A percentile compares a stretch with the other conserved stretches of the same genome.
These are phyloP conservation scores for Blumeria hordei DNA, from an alignment of 2,329 filamentous ascomycete species.

Conservation along the genomic window DNA sequence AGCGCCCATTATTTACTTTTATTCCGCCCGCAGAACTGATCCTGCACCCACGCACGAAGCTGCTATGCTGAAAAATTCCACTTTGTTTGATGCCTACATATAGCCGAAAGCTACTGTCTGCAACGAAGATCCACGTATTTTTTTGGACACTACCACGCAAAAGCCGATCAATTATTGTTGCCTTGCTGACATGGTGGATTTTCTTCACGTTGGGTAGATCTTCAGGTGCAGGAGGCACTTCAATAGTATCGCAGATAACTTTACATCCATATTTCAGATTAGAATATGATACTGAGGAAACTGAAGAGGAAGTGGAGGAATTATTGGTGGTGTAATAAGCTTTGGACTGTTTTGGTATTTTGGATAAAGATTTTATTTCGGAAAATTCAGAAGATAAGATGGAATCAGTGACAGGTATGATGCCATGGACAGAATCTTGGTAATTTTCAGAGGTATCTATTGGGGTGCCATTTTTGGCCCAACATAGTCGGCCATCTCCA, in stretches of 20 bases:
- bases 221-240: constrained; percentile 36
- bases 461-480: constrained; percentile 58
- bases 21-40: constrained; percentile 68
- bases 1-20: constrained; percentile 56
- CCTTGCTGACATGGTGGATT: constrained; percentile 41
- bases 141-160: constrained; percentile 58
- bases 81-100: constrained; percentile 81
- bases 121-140: constrained; percentile 86
- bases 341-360: neutral
- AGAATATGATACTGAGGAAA: constrained; percentile 15
- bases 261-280: constrained; percentile 16
- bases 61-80: constrained; percentile 76
- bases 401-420: constrained; percentile 36
- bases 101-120: constrained; percentile 61
- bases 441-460: constrained; percentile 56
- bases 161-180: constrained; percentile 54
- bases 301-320: constrained; percentile 6
- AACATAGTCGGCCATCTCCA: constrained; percentile 49
- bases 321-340: constrained; percentile 8
- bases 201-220: constrained; percentile 35
- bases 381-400: constrained; percentile 19
- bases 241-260: constrained; percentile 17
- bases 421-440: constrained; percentile 57
- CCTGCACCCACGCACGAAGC: constrained; percentile 61
- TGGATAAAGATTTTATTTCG: constrained; percentile 17